Evolutionary conservation across 148 eudicot species (phyloP).

Genomic region (Tetragonia tetragonoides): DNA sequence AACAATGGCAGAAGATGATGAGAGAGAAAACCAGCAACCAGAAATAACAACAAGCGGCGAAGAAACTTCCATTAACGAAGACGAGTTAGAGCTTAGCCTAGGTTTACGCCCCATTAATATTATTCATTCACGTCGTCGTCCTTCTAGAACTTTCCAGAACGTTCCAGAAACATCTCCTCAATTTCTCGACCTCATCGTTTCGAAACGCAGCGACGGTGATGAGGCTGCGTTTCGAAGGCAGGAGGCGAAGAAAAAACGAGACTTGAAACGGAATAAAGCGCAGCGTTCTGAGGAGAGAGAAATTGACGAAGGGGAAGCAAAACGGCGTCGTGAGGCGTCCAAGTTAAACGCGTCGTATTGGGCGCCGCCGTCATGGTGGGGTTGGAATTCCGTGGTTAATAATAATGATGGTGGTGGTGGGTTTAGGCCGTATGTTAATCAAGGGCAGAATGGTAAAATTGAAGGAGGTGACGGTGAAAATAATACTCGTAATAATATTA

Average conservation of each 20-base stretch:
- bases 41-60: slow-evolving; percentile 15
- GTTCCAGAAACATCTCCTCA: not conserved
- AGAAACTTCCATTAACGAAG: slow-evolving; percentile 24
- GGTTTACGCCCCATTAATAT: slow-evolving; percentile 30
- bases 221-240: slow-evolving; percentile 40
- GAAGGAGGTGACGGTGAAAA: slow-evolving; percentile 8
- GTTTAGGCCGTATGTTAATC: slow-evolving; percentile 13
- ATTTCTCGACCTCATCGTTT: slow-evolving; percentile 7
- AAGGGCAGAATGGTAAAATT: slow-evolving; percentile 22
- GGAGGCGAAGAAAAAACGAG: slow-evolving; percentile 43
- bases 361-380: slow-evolving; percentile 18
- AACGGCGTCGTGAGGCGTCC: slow-evolving; percentile 11
- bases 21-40: slow-evolving; percentile 1
- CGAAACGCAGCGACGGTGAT: slow-evolving; percentile 25
- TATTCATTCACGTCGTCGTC: not conserved
- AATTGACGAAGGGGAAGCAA: not conserved
- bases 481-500: not conserved
- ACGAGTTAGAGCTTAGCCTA: slow-evolving; percentile 55
- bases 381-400: slow-evolving; percentile 11
- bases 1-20: slow-evolving; percentile 19
- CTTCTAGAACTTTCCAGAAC: slow-evolving; percentile 4
- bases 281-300: not conserved
- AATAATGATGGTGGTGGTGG: slow-evolving; percentile 10
- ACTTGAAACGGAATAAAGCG: slow-evolving; percentile 31
- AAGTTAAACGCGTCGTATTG: slow-evolving; percentile 4